Conservation (phyloP, 2,329 filamentous ascomycete species). For the Chalaropsis ovoidea region DNA sequence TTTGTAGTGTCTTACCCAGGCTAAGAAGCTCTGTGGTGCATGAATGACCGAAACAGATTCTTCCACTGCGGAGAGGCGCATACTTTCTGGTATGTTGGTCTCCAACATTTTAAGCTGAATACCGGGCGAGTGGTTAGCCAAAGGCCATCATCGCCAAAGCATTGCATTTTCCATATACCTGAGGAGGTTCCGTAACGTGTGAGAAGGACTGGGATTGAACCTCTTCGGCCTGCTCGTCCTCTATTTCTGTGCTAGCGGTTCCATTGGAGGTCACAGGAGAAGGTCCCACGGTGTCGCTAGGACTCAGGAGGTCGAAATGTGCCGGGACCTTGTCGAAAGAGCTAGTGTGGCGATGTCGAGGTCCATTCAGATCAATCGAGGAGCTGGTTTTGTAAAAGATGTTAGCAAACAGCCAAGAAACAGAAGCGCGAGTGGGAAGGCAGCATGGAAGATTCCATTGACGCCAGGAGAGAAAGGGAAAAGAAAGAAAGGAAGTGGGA, state of each 20-base stretch:
- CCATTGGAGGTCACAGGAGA: slow-evolving; percentile 79
- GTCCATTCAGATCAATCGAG: slow-evolving; percentile 34
- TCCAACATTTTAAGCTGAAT: slow-evolving; percentile 38
- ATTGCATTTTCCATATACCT: slow-evolving; percentile 11
- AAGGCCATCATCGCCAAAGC: neutral
- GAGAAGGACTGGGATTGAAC: slow-evolving; percentile 30
- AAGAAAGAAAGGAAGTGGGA: neutral
- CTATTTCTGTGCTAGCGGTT: slow-evolving; percentile 73
- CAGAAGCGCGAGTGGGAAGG: neutral
- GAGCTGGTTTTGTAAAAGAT: slow-evolving; percentile 33
- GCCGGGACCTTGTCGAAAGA: slow-evolving; percentile 42
- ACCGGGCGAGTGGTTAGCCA: neutral
- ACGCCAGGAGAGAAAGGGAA: neutral
- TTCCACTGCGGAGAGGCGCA: slow-evolving; percentile 55
- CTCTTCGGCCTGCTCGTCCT: slow-evolving; percentile 62
- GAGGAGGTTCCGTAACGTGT: slow-evolving; percentile 17
- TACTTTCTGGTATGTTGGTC: slow-evolving; percentile 47
- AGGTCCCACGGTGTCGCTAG: slow-evolving; percentile 63
- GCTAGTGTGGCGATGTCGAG: slow-evolving; percentile 43
- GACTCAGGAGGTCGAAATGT: slow-evolving; percentile 48
- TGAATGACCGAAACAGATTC: slow-evolving; percentile 86
- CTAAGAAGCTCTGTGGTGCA: slow-evolving; percentile 70
- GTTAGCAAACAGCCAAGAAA: neutral
- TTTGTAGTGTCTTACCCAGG: slow-evolving; percentile 53
- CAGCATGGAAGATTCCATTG: too few species aligned